Conservation (phyloP, 805 yeast species). For the Scheffersomyces coipomensis region DNA sequence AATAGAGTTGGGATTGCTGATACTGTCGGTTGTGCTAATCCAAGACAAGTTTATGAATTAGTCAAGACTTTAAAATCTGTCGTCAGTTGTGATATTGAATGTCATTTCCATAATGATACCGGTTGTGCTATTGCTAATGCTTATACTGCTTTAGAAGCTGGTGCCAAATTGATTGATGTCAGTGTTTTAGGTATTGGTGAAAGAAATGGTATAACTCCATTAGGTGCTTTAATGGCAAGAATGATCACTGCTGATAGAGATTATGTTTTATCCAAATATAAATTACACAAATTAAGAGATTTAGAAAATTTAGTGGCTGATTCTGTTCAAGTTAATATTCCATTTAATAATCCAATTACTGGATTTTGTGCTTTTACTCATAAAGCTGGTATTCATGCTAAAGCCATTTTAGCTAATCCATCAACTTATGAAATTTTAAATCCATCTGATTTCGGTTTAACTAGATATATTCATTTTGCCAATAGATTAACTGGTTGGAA, state of each 20-base stretch:
- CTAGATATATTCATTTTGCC: slow-evolving; percentile 62
- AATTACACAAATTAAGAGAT: slow-evolving; percentile 54
- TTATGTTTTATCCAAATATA: slow-evolving; percentile 56
- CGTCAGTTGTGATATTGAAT: slow-evolving; percentile 58
- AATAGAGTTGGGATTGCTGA: slow-evolving; percentile 65
- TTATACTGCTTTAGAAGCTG: slow-evolving; percentile 61
- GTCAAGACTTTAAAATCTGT: slow-evolving; percentile 57
- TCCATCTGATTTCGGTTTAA: slow-evolving; percentile 58
- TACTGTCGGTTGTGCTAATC: slow-evolving; percentile 64
- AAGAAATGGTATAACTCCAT: slow-evolving; percentile 61
- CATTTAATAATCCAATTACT: slow-evolving; percentile 62
- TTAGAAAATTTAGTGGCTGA: slow-evolving; percentile 60
- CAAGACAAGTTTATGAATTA: slow-evolving; percentile 61
- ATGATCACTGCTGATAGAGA: slow-evolving; percentile 63
- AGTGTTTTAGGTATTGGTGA: slow-evolving; percentile 63
- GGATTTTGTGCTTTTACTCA: slow-evolving; percentile 67
- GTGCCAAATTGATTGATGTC: slow-evolving; percentile 58
- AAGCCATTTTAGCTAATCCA: slow-evolving; percentile 61
- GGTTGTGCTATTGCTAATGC: slow-evolving; percentile 67
- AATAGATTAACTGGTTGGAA: slow-evolving; percentile 64
- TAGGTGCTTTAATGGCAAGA: slow-evolving; percentile 63
- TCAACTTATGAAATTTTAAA: slow-evolving; percentile 61
- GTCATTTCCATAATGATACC: slow-evolving; percentile 63
- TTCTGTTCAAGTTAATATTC: slow-evolving; percentile 57
- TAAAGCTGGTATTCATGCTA: slow-evolving; percentile 64